Conservation (phyloP, 1,284 basidiomycete genomes). For the Melampsora larici-populina region DNA sequence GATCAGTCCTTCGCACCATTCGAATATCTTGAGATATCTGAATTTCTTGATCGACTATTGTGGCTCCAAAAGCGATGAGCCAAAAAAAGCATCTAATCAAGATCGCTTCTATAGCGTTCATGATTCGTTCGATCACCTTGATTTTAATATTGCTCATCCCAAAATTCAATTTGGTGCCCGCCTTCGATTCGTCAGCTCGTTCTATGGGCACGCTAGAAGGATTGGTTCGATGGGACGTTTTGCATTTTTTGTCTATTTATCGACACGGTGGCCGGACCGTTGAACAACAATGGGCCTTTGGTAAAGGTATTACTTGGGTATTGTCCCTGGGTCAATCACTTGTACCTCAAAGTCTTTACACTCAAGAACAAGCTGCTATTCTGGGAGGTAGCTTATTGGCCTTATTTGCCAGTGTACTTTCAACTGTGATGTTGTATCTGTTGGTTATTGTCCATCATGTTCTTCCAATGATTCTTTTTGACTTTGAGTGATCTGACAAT, state of each 20-base stretch:
- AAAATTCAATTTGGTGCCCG: no score
- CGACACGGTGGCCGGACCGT: not conserved
- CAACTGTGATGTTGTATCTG: slow-evolving; percentile 16
- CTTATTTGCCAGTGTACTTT: not conserved
- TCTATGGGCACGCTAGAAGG: not conserved
- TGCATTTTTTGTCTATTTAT: not conserved
- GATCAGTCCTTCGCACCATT: no score
- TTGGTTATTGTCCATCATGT: not conserved
- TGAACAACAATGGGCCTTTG: slow-evolving; percentile 27
- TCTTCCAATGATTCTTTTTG: not conserved
- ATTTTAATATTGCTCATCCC: no score
- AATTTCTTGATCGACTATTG: no score
- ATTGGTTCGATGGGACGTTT: slow-evolving; percentile 18
- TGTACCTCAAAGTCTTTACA: not conserved
- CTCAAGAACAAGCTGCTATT: not conserved
- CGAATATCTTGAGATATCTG: no score
- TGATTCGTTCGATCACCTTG: no score
- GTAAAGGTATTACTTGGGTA: not conserved
- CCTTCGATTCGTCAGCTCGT: no score
- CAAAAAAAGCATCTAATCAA: no score
- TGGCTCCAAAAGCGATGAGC: no score
- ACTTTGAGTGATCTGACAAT: not conserved
- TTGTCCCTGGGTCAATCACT: not conserved
- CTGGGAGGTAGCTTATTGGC: not conserved
- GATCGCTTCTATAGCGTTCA: no score